phyloP scores from a whole-genome alignment of 352 stramenopile species.

The Globisporangium iwayamae region DNA sequence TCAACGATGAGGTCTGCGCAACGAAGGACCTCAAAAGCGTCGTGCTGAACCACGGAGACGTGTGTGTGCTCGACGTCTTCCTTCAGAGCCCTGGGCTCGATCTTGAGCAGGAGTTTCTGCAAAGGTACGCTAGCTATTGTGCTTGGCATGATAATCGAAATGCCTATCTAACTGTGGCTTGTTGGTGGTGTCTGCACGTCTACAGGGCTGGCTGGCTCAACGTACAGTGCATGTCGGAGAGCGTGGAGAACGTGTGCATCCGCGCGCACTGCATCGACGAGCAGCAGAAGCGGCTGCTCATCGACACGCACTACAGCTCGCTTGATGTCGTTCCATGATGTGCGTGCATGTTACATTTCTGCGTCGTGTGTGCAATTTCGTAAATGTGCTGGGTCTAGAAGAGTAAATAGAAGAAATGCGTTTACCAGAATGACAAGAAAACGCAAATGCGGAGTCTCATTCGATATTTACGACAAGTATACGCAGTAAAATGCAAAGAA shows the following conservation, averaged over 20 bases:
- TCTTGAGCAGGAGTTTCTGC: conserved; percentile 50
- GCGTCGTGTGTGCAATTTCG: conserved; percentile 3
- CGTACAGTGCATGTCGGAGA: conserved; percentile 1
- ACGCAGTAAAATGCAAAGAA: not conserved
- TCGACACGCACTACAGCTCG: conserved; percentile 7
- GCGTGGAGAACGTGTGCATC: not conserved
- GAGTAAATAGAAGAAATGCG: not conserved
- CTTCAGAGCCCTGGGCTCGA: conserved; percentile 45
- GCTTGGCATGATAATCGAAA: not conserved
- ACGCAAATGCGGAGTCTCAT: no score
- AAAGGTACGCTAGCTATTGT: conserved; percentile 26
- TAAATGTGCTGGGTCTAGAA: conserved; percentile 2
- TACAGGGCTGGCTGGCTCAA: conserved; percentile 11
- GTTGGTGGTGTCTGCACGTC: not conserved
- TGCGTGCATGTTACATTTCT: not conserved
- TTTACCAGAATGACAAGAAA: not conserved
- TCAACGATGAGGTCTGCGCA: conserved; percentile 30
- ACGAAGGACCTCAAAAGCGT: conserved; percentile 23
- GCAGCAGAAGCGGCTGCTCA: conserved; percentile 10
- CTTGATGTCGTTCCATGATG: conserved; percentile 4
- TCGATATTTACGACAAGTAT: not conserved
- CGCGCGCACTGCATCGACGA: conserved; percentile 9
- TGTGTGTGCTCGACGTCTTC: conserved; percentile 51
- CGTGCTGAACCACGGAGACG: conserved; percentile 37
- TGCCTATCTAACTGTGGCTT: not conserved